phyloP scores from a whole-genome alignment of 306 rosid genomes.

The Vigna unguiculata region DNA sequence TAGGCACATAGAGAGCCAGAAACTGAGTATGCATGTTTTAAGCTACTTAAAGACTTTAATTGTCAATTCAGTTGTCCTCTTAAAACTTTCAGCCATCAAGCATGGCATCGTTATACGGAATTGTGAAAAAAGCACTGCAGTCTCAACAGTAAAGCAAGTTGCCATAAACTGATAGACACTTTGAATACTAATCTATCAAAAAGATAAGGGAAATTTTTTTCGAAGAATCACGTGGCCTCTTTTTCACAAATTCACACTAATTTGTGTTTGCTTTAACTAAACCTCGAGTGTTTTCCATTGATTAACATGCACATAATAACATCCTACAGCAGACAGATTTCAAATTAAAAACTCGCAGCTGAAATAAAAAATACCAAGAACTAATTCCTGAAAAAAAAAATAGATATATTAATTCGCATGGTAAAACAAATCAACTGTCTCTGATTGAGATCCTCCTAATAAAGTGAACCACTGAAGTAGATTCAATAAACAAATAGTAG shows the following conservation, averaged over 20 bases:
- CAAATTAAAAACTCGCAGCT: constrained; percentile 18
- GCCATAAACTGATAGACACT: constrained; percentile 3
- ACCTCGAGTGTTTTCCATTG: constrained; percentile 25
- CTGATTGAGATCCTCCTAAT: constrained; percentile 38
- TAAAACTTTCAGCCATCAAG: constrained; percentile 8
- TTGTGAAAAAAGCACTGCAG: not conserved
- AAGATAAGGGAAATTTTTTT: not conserved
- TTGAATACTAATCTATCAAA: constrained; percentile 27
- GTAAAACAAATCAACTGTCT: constrained; percentile 15
- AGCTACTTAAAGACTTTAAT: constrained; percentile 26
- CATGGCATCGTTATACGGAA: not conserved
- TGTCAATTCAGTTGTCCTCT: constrained; percentile 3
- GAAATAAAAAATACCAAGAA: constrained; percentile 22
- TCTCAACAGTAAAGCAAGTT: constrained; percentile 23
- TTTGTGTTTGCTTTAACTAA: constrained; percentile 14
- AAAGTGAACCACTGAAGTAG: constrained; percentile 17
- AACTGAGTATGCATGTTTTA: constrained; percentile 11
- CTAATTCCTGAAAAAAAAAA: constrained; percentile 21
- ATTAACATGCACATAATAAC: not conserved
- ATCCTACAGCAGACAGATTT: not conserved
- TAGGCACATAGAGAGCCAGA: not conserved
- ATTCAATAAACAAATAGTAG: constrained; percentile 7
- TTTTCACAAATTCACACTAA: not conserved
- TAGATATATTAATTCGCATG: not conserved
- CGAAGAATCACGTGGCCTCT: not conserved